A percentile compares a stretch with the other conserved stretches of the same genome.
Conservation (phyloP, 2,329 filamentous ascomycete genomes). For the Neonectria hederae region DNA sequence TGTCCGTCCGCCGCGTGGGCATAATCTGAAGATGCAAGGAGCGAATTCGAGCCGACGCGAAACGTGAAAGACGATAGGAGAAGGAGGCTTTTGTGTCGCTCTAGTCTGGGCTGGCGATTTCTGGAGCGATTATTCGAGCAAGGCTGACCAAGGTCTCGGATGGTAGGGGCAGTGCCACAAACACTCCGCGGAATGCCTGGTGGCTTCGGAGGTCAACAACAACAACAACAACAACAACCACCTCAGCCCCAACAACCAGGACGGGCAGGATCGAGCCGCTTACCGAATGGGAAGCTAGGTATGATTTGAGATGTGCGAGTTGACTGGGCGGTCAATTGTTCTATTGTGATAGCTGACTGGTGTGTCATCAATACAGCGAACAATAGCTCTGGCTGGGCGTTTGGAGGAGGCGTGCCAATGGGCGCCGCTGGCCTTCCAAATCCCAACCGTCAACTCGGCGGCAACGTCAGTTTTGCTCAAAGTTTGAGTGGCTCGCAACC, state of each 20-base stretch:
- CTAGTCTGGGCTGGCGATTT: conserved; percentile 18
- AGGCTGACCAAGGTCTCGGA: conserved; percentile 43
- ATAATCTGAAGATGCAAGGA: conserved; percentile 19
- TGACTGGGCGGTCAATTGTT: conserved; percentile 14
- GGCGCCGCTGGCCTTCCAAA: conserved; percentile 64
- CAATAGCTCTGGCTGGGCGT: conserved; percentile 68
- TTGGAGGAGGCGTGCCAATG: conserved; percentile 70
- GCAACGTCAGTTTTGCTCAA: conserved; percentile 73
- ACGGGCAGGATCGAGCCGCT: conserved; percentile 64
- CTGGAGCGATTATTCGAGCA: conserved; percentile 30
- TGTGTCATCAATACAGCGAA: conserved; percentile 50
- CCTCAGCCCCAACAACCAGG: conserved; percentile 57
- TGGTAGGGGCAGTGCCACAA: conserved; percentile 67
- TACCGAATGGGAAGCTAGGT: conserved; percentile 75
- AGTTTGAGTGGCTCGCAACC: conserved; percentile 71
- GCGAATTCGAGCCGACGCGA: conserved; percentile 25
- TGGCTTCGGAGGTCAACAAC: conserved; percentile 68
- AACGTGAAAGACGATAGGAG: conserved; percentile 25
- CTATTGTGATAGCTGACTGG: conserved; percentile 34
- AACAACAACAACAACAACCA: conserved; percentile 64
- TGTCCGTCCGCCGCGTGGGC: conserved; percentile 23
- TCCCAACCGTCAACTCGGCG: conserved; percentile 62
- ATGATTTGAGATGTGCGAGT: conserved; percentile 27
- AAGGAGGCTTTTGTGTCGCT: conserved; percentile 12
- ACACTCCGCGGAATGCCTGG: conserved; percentile 69